Conservation (phyloP, 306 rosid species). For the Comarum palustre region DNA sequence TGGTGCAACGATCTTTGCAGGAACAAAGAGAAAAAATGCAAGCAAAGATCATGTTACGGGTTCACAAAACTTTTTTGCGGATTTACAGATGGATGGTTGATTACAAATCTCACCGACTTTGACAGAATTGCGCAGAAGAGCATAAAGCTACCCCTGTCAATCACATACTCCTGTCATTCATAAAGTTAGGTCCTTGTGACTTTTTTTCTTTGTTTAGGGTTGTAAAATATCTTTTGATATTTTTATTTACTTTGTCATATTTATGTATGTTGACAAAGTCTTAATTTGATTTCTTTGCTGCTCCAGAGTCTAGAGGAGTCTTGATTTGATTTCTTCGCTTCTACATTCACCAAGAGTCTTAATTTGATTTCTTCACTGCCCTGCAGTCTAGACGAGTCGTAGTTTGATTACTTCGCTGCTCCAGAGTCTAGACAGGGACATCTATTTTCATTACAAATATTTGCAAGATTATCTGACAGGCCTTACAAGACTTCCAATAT, state of each 20-base stretch:
- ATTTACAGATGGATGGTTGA: constrained; percentile 35
- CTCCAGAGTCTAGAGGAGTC: neutral
- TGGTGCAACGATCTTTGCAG: constrained; percentile 31
- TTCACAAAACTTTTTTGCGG: constrained; percentile 51
- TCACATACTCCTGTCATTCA: no score
- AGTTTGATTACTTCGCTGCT: no score
- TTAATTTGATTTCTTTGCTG: neutral
- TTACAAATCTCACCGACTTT: neutral
- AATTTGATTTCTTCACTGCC: no score
- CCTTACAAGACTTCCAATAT: no score
- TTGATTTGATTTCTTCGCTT: no score
- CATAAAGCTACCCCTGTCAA: neutral
- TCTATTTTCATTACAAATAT: no score
- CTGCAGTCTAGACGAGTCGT: no score
- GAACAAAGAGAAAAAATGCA: constrained; percentile 44
- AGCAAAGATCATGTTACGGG: constrained; percentile 25
- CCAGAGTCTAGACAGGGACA: no score
- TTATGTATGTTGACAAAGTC: neutral
- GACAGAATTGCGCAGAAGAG: neutral
- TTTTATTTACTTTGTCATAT: neutral
- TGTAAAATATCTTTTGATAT: neutral
- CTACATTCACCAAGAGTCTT: no score
- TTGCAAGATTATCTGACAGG: no score
- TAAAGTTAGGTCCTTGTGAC: neutral
- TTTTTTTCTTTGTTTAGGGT: neutral